phyloP scores from a whole-genome alignment of 202 grass and related monocot genomes.

The Elaeis oleifera region DNA sequence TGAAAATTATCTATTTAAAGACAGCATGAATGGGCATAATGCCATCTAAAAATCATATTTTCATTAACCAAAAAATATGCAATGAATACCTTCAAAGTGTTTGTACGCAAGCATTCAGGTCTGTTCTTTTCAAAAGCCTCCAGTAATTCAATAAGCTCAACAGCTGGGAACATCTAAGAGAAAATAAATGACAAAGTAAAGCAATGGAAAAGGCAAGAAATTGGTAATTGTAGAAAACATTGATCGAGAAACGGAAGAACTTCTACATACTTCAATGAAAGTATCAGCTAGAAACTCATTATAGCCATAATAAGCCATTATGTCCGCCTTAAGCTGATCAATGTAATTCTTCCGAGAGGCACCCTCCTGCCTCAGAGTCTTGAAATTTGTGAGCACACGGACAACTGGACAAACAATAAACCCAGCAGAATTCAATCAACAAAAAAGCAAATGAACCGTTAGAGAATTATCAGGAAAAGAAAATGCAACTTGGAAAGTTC shows the following conservation, averaged over 20 bases:
- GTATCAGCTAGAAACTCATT: constrained; percentile 82
- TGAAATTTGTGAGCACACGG: constrained; percentile 87
- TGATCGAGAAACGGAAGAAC: not conserved
- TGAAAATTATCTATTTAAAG: too few species aligned
- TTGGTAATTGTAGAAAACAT: not conserved
- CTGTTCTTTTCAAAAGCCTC: constrained; percentile 93
- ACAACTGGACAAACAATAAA: constrained; percentile 46
- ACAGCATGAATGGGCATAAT: too few species aligned
- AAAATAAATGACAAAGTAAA: not conserved
- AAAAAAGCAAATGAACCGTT: not conserved
- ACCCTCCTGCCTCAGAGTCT: constrained; percentile 62
- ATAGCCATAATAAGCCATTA: constrained; percentile 90
- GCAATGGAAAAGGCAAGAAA: constrained; percentile 4
- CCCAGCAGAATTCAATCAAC: not conserved
- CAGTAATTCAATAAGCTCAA: constrained; percentile 78
- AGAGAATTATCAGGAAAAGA: not conserved
- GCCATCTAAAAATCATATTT: too few species aligned
- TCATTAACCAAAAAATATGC: too few species aligned
- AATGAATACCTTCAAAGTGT: constrained; percentile 77
- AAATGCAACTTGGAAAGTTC: not conserved
- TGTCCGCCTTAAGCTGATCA: constrained; percentile 68
- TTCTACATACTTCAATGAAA: constrained; percentile 56
- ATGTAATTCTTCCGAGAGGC: constrained; percentile 79
- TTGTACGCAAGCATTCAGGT: constrained; percentile 82
- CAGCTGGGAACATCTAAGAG: constrained; percentile 80